phyloP scores from a whole-genome alignment of 257 asterid species.

The Solanum lignicaule region DNA sequence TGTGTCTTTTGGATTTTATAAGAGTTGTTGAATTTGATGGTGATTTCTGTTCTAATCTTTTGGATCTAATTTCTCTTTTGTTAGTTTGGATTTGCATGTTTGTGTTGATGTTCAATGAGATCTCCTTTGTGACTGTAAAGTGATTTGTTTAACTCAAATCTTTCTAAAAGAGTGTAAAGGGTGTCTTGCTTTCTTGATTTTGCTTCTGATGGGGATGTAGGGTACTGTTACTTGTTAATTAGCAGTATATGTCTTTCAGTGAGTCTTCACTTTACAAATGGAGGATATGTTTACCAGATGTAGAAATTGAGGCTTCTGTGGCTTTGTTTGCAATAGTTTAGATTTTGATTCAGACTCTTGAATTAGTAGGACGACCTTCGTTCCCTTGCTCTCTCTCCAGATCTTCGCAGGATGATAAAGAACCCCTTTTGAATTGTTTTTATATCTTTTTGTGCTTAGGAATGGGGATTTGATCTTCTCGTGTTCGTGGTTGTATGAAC shows the following conservation, averaged over 20 bases:
- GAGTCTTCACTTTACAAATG: background rate
- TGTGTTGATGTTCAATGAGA: background rate
- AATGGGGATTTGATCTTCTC: background rate
- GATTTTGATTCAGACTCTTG: background rate
- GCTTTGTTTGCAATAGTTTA: background rate
- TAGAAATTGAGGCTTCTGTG: background rate
- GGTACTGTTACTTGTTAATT: background rate
- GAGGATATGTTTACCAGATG: background rate
- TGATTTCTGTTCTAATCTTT: background rate
- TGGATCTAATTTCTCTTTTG: background rate
- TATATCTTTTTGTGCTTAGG: background rate
- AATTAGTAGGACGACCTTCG: background rate
- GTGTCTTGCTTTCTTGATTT: background rate
- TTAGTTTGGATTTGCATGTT: background rate
- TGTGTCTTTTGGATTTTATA: background rate
- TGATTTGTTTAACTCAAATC: background rate
- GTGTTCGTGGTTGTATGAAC: background rate
- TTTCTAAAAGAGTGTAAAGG: background rate
- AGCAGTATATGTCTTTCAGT: background rate
- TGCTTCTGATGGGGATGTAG: background rate
- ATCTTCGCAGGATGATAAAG: background rate
- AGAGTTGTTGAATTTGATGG: background rate
- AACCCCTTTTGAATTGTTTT: background rate
- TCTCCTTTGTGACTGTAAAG: background rate
- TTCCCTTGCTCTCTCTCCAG: background rate